Base-by-base conservation (phyloP, 2,329 filamentous ascomycete species). In the Sodiomyces alkalinus region DNA sequence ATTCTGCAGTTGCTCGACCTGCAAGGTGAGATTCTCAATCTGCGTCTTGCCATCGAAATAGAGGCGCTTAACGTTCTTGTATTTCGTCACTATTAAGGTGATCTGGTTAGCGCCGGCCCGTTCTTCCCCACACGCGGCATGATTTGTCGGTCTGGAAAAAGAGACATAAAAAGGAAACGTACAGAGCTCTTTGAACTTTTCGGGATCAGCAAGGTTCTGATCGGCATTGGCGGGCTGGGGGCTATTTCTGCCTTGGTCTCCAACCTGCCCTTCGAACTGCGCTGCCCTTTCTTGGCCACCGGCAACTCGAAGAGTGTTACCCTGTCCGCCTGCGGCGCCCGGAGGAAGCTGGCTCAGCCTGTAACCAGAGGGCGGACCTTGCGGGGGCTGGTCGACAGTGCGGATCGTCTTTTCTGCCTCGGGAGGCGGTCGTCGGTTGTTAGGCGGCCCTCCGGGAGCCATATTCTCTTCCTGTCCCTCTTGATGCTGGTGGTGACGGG, bases 51-150 rank as follows among this genome's bases (percentile, higher is more conserved):
- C 85, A 39, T 96, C 90, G 51, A 96, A 96, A 50, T 94, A 98
- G 43, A 94, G 80, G 31, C 85, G 76, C 60, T 98, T 98, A 33
- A 98, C 87, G 48, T 94, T 93, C 51, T 92, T 92, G 51, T 98
- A 98, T 58, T 98, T 98, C 40, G 73, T 74, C 46, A 90, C 86
- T 93, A 25, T 17, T 17, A 20, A 10, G 14, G 31, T 20, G 9
- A 13, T 11, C 18, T 6, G 8, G 19, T 28, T 20, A 28, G 27
- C n/a, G 9, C n/a, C 7, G 3, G 5, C n/a, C 4, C 13, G 14
- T 15, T 13, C n/a, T n/a, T n/a, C n/a, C n/a, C 23, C 23, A 25
- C 23, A 17, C 23, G 23, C 23, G 23, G 16, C 23, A 25, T 25
- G 23, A 11, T 25, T 5, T 17, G 23, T 16, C 15, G 11, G 15